Base-by-base conservation (phyloP, 2,329 filamentous ascomycete genomes). In the Coniella vitis region DNA sequence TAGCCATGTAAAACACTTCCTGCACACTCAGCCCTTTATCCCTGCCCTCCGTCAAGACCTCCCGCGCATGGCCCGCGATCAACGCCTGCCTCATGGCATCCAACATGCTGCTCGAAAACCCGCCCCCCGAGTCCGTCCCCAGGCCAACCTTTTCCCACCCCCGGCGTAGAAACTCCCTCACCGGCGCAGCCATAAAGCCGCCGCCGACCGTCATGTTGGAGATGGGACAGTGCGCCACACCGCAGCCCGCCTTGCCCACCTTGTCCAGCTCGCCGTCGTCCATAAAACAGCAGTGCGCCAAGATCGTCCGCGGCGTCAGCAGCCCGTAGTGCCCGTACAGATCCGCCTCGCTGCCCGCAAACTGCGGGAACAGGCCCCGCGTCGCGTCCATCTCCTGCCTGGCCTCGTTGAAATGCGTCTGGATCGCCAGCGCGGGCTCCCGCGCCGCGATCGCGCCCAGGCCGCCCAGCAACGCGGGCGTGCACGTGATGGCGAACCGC, bases 401-500 rank as follows among this genome's bases (percentile, higher is more conserved):
- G 0, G 81, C 79, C 58, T 85, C 81, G 61, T 83, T 79, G 66
- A 85, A 84, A 60, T 85, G 82, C 3, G 81, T 84, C 62, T 86
- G 81, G 29, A 86, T 75, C 0, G 76, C 69, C 17, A 84, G 58
- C 1, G 69, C 61, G 0, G 66, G 65, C 48, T 83, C 68, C 9
- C 66, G 55, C 3, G 57, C 55, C 0, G 75, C 75, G 20, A 85
- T 71, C 2, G 64, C 58, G 0, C 82, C 82, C 1, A 86, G 65
- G 0, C 78, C 78, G 0, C 57, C 48, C 2, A 86, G 69, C 0
- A 84, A 65, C 3, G 72, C 68, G 1, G 70, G 61, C 1, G 73
- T 73, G 58, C 82, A 85, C 7, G 74, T 76, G 42, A 83, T 79
- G 34, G 81, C 78, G 55, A 83, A 82, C 2, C 81, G 69, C 13